Evolutionary conservation across 768 basidiomycete species (phyloP), one percentile per base, ranked within the genome.

Genomic region (Psilocybe azurescens): DNA sequence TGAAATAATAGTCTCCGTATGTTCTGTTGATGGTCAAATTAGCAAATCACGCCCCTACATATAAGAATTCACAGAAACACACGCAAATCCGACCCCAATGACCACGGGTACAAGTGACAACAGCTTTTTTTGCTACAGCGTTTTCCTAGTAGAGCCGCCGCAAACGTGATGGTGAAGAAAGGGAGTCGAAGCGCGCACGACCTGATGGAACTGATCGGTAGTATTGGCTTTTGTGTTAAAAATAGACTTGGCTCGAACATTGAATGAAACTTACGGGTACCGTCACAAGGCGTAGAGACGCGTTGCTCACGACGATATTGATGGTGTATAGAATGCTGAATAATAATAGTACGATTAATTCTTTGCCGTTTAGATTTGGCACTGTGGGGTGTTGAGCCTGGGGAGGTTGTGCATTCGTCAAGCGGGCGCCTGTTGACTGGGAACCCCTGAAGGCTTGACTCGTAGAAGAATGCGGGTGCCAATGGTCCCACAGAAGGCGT

Each of bases 1-100:
- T 97, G 75, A 91, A 97, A 69, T 94, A 91, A 76, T 97, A 99
- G 71, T 98, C 96, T 57, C 96, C 97, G 59, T 94, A 97, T 5
- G 95, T 97, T 11, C 94, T 95, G 52, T n/a, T n/a, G 18, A 2
- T 3, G 68, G 51, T 41, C 18, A 53, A 49, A 28, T 51, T 14
- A 58, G 39, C 14, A n/a, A n/a, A n/a, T n/a, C n/a, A n/a, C n/a
- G n/a, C n/a, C n/a, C n/a, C n/a, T n/a, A n/a, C n/a, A n/a, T n/a
- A n/a, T n/a, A n/a, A n/a, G n/a, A n/a, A n/a, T n/a, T n/a, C n/a
- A n/a, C n/a, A n/a, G n/a, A n/a, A n/a, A 82, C 87, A 65, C 76
- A 96, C 89, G 97, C 94, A 55, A 99, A 86, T 4, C 88, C 94
- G 11, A 99, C 97, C 13, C 97, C 97, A 1, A 83, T 82, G 18